Evolutionary conservation across 257 asterid genomes (phyloP).

Genomic region (Plantago ovata): DNA sequence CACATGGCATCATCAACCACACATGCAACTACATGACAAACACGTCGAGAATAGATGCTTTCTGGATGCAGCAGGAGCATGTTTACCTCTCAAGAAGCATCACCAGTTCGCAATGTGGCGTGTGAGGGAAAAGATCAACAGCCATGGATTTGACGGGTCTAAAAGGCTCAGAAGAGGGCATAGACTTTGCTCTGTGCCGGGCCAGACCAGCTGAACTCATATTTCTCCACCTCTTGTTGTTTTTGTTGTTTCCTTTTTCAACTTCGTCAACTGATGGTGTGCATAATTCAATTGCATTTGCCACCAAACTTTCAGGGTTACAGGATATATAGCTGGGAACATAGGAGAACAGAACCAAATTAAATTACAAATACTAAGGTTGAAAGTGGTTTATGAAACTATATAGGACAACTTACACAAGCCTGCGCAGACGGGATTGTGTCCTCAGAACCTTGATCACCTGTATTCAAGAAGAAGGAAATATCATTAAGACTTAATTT

Average conservation of each 20-base stretch:
- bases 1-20: not conserved
- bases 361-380: not conserved
- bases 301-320: slow-evolving; percentile 95
- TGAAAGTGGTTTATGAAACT: not conserved
- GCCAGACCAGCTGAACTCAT: slow-evolving; percentile 92
- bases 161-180: slow-evolving; percentile 93
- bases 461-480: slow-evolving; percentile 33
- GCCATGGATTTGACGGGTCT: slow-evolving; percentile 87
- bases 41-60: slow-evolving; percentile 1
- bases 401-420: slow-evolving; percentile 62
- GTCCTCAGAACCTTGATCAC: slow-evolving; percentile 87
- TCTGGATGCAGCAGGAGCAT: slow-evolving; percentile 5
- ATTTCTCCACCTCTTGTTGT: slow-evolving; percentile 78
- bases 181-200: slow-evolving; percentile 84
- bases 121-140: slow-evolving; percentile 93
- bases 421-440: slow-evolving; percentile 74
- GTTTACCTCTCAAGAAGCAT: slow-evolving; percentile 94
- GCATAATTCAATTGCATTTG: slow-evolving; percentile 98
- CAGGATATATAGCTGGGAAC: slow-evolving; percentile 88
- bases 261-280: slow-evolving; percentile 68
- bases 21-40: not conserved
- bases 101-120: slow-evolving; percentile 89
- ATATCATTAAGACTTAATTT: not conserved
- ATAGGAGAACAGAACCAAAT: slow-evolving; percentile 14
- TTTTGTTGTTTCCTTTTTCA: slow-evolving; percentile 58